Base-by-base conservation (phyloP, 108 stramenopile genomes). In the Chaetoceros tenuissimus region DNA sequence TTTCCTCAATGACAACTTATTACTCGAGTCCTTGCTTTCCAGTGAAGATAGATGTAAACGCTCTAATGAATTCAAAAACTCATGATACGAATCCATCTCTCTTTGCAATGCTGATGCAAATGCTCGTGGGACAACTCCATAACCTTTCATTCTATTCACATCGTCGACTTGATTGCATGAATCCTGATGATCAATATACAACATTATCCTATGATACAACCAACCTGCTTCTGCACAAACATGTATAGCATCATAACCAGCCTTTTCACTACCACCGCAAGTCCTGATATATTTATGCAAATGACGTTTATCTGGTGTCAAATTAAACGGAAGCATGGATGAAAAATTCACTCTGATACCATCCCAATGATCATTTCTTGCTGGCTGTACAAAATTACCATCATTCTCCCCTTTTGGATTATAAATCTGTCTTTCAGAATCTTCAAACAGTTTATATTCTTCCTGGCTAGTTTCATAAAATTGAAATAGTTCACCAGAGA, bases 191-290 rank as follows among this genome's bases (percentile, higher is more conserved):
- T 66, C 64, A 20, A 89, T 60, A 52, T 79, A 85, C n/a, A 25
- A 2, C n/a, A 57, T 22, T 5, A 92, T 57, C 17, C 79, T 62
- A 27, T 64, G 53, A 57, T 81, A 94, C 22, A 94, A 56, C 92
- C 89, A 94, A 1, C 96, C 96, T 1, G 81, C 74, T 69, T 94
- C 89, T 18, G 79, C 83, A 51, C 82, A 80, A 22, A 85, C 55
- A 8, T 66, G 59, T 0, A 92, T 53, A 16, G 89, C 89, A 70
- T 92, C 85, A n/a, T n/a, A n/a, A n/a, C n/a, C n/a, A n/a, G n/a
- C n/a, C n/a, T n/a, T n/a, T 2, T 63, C 53, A 0, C 82, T 71
- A 19, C 89, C 89, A 50, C 66, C 75, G 19, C 68, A 46, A 1
- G 85, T 69, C 31, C 67, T 53, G 24, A 46, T 21, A 44, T 44